These are phyloP conservation scores for Kodamaea lidongshanica DNA, from an alignment of 805 yeast genomes.

Conservation along the genomic window DNA sequence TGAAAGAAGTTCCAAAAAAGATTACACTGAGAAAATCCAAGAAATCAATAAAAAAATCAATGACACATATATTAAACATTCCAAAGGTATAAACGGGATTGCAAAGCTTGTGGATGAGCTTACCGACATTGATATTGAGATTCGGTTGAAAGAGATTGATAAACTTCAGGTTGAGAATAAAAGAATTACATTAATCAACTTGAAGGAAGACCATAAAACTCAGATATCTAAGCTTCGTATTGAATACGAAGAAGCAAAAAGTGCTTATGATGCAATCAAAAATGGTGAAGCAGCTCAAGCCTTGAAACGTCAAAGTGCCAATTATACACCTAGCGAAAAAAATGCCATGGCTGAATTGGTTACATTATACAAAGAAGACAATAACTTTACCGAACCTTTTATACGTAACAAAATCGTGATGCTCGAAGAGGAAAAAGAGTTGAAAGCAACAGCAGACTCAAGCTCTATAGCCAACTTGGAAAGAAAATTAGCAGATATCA, in stretches of 20 bases:
- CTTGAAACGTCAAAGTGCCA: conserved; percentile 28
- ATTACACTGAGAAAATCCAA: conserved; percentile 35
- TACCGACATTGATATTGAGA: conserved; percentile 12
- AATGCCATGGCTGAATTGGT: conserved; percentile 37
- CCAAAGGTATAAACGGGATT: conserved; percentile 16
- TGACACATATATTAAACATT: conserved; percentile 13
- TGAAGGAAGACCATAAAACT: conserved; percentile 22
- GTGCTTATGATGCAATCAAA: conserved; percentile 33
- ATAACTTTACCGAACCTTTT: conserved; percentile 31
- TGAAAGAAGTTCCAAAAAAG: conserved; percentile 34
- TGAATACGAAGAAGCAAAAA: conserved; percentile 29
- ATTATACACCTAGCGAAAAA: conserved; percentile 36
- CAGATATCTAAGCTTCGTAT: conserved; percentile 21
- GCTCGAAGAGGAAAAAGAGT: conserved; percentile 41
- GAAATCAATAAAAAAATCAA: conserved; percentile 24
- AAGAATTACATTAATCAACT: conserved; percentile 16
- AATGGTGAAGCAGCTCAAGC: conserved; percentile 35
- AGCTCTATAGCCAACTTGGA: conserved; percentile 37
- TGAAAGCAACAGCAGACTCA: conserved; percentile 32
- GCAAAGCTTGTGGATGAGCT: conserved; percentile 21
- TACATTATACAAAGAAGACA: conserved; percentile 25
- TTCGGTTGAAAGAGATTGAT: conserved; percentile 11
- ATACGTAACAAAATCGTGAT: conserved; percentile 37
- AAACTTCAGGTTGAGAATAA: conserved; percentile 17
- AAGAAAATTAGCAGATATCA: conserved; percentile 28